Evolutionary conservation across 139 green algal genomes (phyloP).

Genomic region (Tetratostichococcus sp.): DNA sequence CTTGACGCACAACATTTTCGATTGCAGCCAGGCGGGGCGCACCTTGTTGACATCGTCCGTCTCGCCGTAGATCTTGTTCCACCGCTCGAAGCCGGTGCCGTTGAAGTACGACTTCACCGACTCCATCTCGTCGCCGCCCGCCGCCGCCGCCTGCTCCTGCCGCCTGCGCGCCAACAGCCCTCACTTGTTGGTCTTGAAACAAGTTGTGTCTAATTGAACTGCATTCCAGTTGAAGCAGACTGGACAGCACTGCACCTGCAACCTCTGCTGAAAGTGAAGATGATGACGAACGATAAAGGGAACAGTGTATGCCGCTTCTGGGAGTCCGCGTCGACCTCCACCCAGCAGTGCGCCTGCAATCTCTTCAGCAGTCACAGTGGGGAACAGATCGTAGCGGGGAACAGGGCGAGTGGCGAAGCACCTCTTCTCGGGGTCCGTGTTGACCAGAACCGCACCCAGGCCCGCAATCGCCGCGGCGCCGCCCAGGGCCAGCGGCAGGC

Average conservation of each 20-base stretch:
- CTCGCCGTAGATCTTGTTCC: conserved; percentile 98
- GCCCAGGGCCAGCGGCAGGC: conserved; percentile 49
- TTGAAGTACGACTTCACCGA: conserved; percentile 98
- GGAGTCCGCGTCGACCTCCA: too few species aligned
- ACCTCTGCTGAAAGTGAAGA: too few species aligned
- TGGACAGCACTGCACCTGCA: too few species aligned
- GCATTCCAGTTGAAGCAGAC: too few species aligned
- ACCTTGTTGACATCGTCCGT: conserved; percentile 99
- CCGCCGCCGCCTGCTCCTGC: conserved; percentile 64
- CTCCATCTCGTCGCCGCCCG: conserved; percentile 86
- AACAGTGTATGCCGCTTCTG: too few species aligned
- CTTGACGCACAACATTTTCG: too few species aligned
- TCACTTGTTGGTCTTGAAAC: too few species aligned
- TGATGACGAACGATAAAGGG: too few species aligned
- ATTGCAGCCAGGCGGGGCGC: too few species aligned
- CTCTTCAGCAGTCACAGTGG: not conserved
- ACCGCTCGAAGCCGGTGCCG: conserved; percentile 87
- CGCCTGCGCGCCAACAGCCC: conserved; percentile 44
- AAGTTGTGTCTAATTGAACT: too few species aligned
- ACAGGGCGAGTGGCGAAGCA: too few species aligned
- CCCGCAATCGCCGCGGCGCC: conserved; percentile 63
- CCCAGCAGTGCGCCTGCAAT: too few species aligned
- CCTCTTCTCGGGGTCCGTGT: conserved; percentile 77
- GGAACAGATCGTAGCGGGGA: not conserved
- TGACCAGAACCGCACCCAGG: conserved; percentile 62